Conservation (phyloP, 202 grass and related monocot species). For the Carex sylvatica region DNA sequence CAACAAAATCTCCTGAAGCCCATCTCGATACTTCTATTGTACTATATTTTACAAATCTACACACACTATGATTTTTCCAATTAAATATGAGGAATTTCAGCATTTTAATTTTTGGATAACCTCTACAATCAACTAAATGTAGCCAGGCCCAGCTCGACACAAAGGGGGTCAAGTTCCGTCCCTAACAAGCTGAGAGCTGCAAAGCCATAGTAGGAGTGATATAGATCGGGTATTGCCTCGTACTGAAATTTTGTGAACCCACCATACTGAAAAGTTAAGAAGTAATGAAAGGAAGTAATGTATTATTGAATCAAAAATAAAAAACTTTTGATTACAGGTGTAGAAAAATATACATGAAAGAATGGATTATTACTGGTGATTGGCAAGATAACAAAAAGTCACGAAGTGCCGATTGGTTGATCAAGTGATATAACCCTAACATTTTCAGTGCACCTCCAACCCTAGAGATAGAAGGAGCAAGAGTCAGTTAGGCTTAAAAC, state of each 20-base stretch:
- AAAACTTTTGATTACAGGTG: background rate
- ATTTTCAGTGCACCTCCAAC: conserved; percentile 83
- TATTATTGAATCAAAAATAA: background rate
- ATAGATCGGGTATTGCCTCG: conserved; percentile 48
- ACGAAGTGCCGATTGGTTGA: conserved; percentile 46
- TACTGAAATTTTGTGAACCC: conserved; percentile 66
- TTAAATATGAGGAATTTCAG: background rate
- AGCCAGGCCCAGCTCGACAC: conserved; percentile 51
- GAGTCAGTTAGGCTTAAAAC: background rate
- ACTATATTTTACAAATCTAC: conserved; percentile 9
- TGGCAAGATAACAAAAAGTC: conserved; percentile 78
- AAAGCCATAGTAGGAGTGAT: conserved; percentile 79
- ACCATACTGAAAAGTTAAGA: conserved; percentile 46
- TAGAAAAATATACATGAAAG: background rate
- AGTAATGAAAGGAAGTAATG: background rate
- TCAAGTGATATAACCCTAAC: conserved; percentile 53
- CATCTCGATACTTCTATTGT: background rate
- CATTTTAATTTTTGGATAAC: background rate
- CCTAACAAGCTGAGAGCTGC: conserved; percentile 72
- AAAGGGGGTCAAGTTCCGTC: conserved; percentile 41
- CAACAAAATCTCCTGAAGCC: background rate
- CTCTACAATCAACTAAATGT: conserved; percentile 30
- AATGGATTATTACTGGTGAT: conserved; percentile 42
- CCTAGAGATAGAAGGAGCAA: conserved; percentile 34
- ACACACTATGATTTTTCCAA: background rate